These are phyloP conservation scores for Piper longum DNA, from an alignment of 164 flowering plant genomes.

Conservation along the genomic window DNA sequence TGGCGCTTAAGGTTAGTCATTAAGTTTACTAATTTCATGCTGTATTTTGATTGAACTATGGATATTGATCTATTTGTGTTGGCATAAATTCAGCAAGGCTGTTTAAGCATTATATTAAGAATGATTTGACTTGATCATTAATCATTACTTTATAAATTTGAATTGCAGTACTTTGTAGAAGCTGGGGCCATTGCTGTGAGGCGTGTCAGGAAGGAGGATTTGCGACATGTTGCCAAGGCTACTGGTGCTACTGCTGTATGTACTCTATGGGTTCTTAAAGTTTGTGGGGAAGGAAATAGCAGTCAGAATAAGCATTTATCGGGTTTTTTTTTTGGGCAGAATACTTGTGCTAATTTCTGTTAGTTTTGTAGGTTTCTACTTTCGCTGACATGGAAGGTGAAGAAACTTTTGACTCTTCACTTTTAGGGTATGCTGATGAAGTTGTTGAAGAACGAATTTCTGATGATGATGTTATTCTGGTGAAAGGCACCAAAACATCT, in stretches of 20 bases:
- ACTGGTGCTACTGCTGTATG: conserved; percentile 91
- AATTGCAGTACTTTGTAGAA: conserved; percentile 88
- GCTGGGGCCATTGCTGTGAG: conserved; percentile 99
- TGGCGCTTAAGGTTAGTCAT: conserved; percentile 85
- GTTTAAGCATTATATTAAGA: too few relatives aligned
- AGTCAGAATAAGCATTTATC: background rate
- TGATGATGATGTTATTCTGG: conserved; percentile 89
- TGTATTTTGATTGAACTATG: background rate
- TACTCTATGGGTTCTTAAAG: background rate
- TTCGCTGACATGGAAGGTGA: conserved; percentile 99
- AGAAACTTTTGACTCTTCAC: conserved; percentile 85
- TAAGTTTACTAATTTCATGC: background rate
- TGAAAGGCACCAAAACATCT: conserved; percentile 78
- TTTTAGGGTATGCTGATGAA: conserved; percentile 85
- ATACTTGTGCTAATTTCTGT: background rate
- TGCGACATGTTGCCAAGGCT: conserved; percentile 98
- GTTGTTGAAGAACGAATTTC: conserved; percentile 91
- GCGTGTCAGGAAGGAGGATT: conserved; percentile 89
- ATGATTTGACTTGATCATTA: background rate
- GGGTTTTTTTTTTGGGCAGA: background rate
- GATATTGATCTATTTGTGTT: background rate
- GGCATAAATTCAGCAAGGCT: background rate
- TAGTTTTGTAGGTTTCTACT: conserved; percentile 59
- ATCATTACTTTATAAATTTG: background rate
- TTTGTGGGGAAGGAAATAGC: background rate